Conservation (phyloP, 768 basidiomycete genomes). For the Calocybe indica region DNA sequence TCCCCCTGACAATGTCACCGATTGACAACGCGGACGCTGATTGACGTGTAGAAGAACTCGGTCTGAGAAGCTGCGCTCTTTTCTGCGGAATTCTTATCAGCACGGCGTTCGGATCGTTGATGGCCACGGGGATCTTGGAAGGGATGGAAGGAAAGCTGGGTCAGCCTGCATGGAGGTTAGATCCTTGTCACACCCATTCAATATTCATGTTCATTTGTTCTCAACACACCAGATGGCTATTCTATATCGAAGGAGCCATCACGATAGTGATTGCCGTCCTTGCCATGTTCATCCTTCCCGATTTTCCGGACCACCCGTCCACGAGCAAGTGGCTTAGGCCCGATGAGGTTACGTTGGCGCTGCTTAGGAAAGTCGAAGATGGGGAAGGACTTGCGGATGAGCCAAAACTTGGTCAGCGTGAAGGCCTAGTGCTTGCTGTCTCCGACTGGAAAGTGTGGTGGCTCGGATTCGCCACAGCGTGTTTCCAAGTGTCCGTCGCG, state of each 20-base stretch:
- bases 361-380: slow-evolving; percentile 44
- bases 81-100: slow-evolving; percentile 44
- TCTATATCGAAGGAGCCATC: slow-evolving; percentile 38
- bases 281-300: slow-evolving; percentile 35
- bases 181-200: not conserved
- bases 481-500: slow-evolving; percentile 39
- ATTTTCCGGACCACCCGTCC: slow-evolving; percentile 20
- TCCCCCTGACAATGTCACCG: too few relatives aligned
- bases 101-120: slow-evolving; percentile 47
- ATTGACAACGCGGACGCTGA: not conserved
- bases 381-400: slow-evolving; percentile 14
- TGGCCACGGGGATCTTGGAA: slow-evolving; percentile 42
- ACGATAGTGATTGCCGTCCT: slow-evolving; percentile 40
- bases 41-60: slow-evolving; percentile 26
- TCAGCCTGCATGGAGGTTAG: slow-evolving; percentile 45
- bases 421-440: slow-evolving; percentile 39
- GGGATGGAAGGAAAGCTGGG: slow-evolving; percentile 43
- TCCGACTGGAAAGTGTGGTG: slow-evolving; percentile 66
- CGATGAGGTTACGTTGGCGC: slow-evolving; percentile 12
- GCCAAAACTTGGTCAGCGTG: slow-evolving; percentile 2
- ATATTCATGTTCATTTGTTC: not conserved
- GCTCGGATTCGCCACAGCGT: slow-evolving; percentile 44
- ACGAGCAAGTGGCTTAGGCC: slow-evolving; percentile 13
- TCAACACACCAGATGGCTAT: slow-evolving; percentile 33
- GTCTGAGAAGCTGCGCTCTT: slow-evolving; percentile 36